Conservation (phyloP, 768 basidiomycete genomes). For the Kwoniella mangroviensis region DNA sequence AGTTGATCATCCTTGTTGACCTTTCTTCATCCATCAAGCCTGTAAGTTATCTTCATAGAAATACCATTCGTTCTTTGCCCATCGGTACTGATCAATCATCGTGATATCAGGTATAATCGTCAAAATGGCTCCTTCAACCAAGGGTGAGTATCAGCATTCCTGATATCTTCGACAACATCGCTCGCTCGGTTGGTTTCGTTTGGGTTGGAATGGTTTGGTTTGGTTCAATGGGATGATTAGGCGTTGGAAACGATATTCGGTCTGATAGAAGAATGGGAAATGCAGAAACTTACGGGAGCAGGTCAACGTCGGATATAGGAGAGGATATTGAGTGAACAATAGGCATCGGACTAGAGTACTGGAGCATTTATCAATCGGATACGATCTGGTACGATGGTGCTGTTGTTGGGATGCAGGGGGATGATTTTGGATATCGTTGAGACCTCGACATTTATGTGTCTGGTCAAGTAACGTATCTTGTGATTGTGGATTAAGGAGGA, state of each 20-base stretch:
- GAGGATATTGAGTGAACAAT: too few relatives aligned
- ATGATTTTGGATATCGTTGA: too few relatives aligned
- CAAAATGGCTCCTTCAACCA: conserved; percentile 41
- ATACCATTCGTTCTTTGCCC: background rate
- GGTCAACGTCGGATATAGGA: too few relatives aligned
- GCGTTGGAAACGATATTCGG: background rate
- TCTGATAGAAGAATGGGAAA: background rate
- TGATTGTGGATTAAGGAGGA: background rate
- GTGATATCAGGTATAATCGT: conserved; percentile 15
- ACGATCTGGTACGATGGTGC: too few relatives aligned
- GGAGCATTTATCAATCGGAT: too few relatives aligned
- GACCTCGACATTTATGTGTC: too few relatives aligned
- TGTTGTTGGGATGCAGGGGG: too few relatives aligned
- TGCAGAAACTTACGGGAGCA: too few relatives aligned
- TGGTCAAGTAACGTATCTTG: too few relatives aligned
- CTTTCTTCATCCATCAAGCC: conserved; percentile 30
- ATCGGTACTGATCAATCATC: background rate
- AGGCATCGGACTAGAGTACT: too few relatives aligned
- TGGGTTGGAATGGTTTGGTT: conserved; percentile 5
- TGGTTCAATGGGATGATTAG: background rate
- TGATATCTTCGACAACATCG: background rate
- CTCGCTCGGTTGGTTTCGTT: background rate
- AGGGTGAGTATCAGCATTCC: conserved; percentile 29
- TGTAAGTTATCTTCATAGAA: conserved; percentile 23
- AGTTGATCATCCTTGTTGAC: background rate